Percentiles rank a stretch among this genome's conserved stretches.
These are phyloP conservation scores for Stachybotrys chlorohalonatus DNA, from an alignment of 2,329 filamentous ascomycete species.

Conservation along the genomic window DNA sequence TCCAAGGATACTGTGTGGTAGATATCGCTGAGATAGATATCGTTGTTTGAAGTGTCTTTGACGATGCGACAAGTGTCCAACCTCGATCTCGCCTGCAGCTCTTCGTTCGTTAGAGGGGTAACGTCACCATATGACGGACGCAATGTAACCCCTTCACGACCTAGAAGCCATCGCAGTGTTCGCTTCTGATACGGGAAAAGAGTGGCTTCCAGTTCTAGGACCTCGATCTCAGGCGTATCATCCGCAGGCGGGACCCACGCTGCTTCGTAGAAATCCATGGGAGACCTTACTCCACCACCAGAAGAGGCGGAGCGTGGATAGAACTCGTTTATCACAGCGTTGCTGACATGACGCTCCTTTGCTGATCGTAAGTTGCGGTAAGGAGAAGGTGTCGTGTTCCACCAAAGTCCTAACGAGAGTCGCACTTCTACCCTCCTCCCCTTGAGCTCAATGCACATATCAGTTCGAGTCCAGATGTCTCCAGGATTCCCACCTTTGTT, in stretches of 20 bases:
- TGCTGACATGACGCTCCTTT: constrained; percentile 21
- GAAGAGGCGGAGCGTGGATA: constrained; percentile 11
- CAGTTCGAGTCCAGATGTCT: constrained; percentile 24
- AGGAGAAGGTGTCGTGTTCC: constrained; percentile 29
- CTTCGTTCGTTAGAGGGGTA: constrained; percentile 6
- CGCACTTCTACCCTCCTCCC: constrained; percentile 16
- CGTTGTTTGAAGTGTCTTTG: constrained; percentile 21
- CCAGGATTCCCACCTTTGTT: constrained; percentile 8
- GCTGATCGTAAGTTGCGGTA: constrained; percentile 17
- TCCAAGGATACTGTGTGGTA: constrained; percentile 50
- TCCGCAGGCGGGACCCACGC: constrained; percentile 50
- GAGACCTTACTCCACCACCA: constrained; percentile 24
- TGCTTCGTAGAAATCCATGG: constrained; percentile 59
- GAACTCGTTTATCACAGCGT: constrained; percentile 25
- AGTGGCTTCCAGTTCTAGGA: constrained; percentile 35
- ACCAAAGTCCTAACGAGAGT: constrained; percentile 27
- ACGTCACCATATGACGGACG: constrained; percentile 8
- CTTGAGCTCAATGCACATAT: constrained; percentile 19
- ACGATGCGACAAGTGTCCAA: constrained; percentile 21
- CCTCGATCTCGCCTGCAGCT: constrained; percentile 2
- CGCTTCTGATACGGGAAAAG: constrained; percentile 67
- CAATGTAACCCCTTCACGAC: constrained; percentile 54
- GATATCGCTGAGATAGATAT: constrained; percentile 52
- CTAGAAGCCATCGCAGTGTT: constrained; percentile 61
- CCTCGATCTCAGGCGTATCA: constrained; percentile 29